Evolutionary conservation across 116 monocot species (phyloP), one percentile per base, ranked within the genome.

Genomic region (Dioscorea cayenensis): DNA sequence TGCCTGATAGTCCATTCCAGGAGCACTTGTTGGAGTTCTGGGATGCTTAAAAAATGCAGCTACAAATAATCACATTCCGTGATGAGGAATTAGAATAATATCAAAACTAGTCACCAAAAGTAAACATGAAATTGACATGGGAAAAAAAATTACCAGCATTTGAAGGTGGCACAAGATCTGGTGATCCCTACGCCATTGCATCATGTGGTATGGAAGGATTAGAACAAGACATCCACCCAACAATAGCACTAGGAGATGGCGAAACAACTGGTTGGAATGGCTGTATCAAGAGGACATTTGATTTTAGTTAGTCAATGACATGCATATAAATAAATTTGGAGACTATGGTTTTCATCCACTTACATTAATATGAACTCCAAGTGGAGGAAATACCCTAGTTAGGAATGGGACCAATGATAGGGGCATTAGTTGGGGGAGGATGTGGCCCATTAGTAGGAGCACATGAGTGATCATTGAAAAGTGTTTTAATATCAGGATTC

Each of bases 231-330:
- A 94, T 94, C 94, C 94, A 94, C 37, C 94, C 94, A 6, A 86
- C 86, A 64, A 94, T 77, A 25, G 88, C 88, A 75, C 70, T 91
- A 67, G 89, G 77, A 71, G 92, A 80, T 69, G 85, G 94, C 71
- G 91, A 80, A 49, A 86, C 88, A 51, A 94, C 88, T 52, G 94
- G 78, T 74, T 88, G 94, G 72, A 94, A 94, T 76, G 94, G 90
- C 94, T 94, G 84, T 71, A 79, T 60, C 6, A 60, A 60, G 11
- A 70, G 16, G 36, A 66, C 29, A 12, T 32, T 25, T 32, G 9
- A 21, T 3, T 59, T 17, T 5, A 12, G 2, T 65, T 35, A 65
- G 35, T 21, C 23, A 62, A 65, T 48, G 60, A 36, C 28, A 25
- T 73, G 19, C 19, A 18, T 18, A 32, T 22, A 51, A 66, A 32